Evolutionary conservation across 1,139 yeast species (phyloP).

Genomic region (Wickerhamomyces sp.): DNA sequence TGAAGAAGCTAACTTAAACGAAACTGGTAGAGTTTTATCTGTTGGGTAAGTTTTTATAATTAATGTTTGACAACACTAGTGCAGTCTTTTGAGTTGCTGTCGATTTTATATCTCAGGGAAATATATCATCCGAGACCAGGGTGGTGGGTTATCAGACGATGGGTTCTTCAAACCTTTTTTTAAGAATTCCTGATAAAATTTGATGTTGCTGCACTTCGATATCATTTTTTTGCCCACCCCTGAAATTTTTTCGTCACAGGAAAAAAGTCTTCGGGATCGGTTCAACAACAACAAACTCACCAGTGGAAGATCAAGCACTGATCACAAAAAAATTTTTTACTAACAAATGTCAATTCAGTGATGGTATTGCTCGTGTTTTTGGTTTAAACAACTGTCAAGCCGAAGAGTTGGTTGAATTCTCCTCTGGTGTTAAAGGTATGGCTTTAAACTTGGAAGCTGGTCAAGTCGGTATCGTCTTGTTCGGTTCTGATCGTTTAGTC

Average conservation of each 20-base stretch:
- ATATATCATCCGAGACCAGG: too few relatives aligned
- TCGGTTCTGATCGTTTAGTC: constrained; percentile 98
- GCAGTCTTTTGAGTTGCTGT: background rate
- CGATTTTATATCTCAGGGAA: too few relatives aligned
- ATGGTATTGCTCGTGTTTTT: constrained; percentile 99
- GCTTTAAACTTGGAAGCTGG: constrained; percentile 99
- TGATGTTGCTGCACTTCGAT: background rate
- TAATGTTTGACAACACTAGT: background rate
- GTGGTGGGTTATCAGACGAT: too few relatives aligned
- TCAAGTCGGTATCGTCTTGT: constrained; percentile 99
- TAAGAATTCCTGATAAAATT: too few relatives aligned
- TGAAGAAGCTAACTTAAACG: constrained; percentile 95
- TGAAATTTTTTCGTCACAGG: constrained; percentile 3
- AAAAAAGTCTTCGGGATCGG: background rate
- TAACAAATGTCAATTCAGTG: constrained; percentile 46
- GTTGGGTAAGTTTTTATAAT: constrained; percentile 66
- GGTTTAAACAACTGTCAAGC: constrained; percentile 99
- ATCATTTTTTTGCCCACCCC: constrained; percentile 2
- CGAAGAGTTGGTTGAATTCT: constrained; percentile 98
- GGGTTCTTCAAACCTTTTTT: too few relatives aligned
- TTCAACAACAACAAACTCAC: background rate
- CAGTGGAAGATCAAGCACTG: background rate
- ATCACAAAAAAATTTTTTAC: constrained; percentile 6
- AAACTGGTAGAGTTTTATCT: constrained; percentile 98
- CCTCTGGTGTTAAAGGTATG: constrained; percentile 99